These are phyloP conservation scores for Porphyrellus cyaneotinctus DNA, from an alignment of 768 basidiomycete species.

Conservation along the genomic window DNA sequence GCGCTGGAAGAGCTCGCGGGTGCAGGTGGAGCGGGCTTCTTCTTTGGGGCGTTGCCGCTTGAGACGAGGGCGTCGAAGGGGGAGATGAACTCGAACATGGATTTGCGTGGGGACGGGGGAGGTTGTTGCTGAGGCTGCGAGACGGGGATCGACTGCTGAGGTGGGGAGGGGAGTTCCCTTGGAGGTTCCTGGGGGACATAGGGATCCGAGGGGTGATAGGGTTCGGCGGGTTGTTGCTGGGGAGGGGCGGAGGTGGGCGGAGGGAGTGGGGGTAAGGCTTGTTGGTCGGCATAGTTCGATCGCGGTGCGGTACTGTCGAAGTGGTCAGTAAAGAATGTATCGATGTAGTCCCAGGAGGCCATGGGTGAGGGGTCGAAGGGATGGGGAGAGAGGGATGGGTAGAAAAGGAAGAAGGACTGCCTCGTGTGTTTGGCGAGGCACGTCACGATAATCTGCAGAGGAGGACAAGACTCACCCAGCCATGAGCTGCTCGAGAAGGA, in stretches of 20 bases:
- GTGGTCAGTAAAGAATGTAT: slow-evolving; percentile 29
- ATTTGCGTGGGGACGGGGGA: slow-evolving; percentile 68
- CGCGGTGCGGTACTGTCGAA: slow-evolving; percentile 42
- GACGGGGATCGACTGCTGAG: slow-evolving; percentile 20
- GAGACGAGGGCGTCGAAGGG: slow-evolving; percentile 77
- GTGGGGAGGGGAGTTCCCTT: slow-evolving; percentile 22
- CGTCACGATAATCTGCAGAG: not conserved
- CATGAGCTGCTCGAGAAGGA: slow-evolving; percentile 78
- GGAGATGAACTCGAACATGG: slow-evolving; percentile 82
- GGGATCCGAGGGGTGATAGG: slow-evolving; percentile 42
- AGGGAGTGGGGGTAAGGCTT: slow-evolving; percentile 29
- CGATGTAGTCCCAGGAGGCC: slow-evolving; percentile 33
- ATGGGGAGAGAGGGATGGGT: slow-evolving; percentile 10
- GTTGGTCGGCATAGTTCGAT: slow-evolving; percentile 49
- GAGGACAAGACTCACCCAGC: slow-evolving; percentile 68
- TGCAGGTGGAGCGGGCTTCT: slow-evolving; percentile 59
- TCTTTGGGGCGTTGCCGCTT: slow-evolving; percentile 48
- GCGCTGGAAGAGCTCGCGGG: slow-evolving; percentile 38
- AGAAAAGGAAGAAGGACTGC: slow-evolving; percentile 20
- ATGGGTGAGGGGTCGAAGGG: no score
- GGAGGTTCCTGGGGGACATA: slow-evolving; percentile 25
- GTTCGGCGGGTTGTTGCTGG: slow-evolving; percentile 18
- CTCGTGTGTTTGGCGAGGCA: slow-evolving; percentile 32
- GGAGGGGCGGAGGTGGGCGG: slow-evolving; percentile 48
- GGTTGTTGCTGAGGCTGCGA: slow-evolving; percentile 39